phyloP scores from a whole-genome alignment of 1,284 basidiomycete species.

The Dichomitus squalens region DNA sequence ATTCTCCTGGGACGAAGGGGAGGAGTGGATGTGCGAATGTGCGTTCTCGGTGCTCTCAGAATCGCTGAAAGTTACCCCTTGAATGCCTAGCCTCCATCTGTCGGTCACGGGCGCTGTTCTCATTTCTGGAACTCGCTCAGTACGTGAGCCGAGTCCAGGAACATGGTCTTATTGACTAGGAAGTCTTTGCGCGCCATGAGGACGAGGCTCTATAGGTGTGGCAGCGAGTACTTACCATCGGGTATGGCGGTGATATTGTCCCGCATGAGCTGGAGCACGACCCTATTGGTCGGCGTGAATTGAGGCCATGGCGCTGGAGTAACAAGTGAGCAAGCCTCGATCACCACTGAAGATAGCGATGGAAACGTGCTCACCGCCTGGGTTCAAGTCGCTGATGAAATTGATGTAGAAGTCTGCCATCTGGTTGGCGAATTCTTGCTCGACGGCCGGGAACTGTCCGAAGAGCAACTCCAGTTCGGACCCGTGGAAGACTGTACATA shows the following conservation, averaged over 20 bases:
- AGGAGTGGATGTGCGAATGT: too few species aligned
- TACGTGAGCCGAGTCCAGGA: too few species aligned
- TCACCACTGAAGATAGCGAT: not conserved
- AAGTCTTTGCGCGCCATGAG: too few species aligned
- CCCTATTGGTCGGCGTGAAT: conserved; percentile 36
- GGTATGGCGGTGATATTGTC: conserved; percentile 52
- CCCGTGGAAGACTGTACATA: conserved; percentile 48
- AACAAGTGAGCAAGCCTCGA: not conserved
- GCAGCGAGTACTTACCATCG: conserved; percentile 43
- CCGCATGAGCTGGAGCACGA: conserved; percentile 49
- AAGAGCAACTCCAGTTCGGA: conserved; percentile 53
- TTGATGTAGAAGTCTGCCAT: conserved; percentile 55
- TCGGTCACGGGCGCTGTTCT: too few species aligned
- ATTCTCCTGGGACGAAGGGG: too few species aligned
- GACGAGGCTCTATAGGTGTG: not conserved
- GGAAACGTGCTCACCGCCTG: conserved; percentile 43
- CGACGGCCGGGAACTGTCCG: conserved; percentile 47
- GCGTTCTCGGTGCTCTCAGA: too few species aligned
- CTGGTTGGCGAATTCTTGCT: conserved; percentile 47
- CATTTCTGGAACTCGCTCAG: too few species aligned
- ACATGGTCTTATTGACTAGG: too few species aligned
- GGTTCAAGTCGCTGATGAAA: conserved; percentile 54
- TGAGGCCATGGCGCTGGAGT: conserved; percentile 46
- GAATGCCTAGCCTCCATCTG: too few species aligned
- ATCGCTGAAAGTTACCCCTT: too few species aligned